Base-by-base conservation (phyloP, 257 asterid genomes). In the Solanum gandarillasii region DNA sequence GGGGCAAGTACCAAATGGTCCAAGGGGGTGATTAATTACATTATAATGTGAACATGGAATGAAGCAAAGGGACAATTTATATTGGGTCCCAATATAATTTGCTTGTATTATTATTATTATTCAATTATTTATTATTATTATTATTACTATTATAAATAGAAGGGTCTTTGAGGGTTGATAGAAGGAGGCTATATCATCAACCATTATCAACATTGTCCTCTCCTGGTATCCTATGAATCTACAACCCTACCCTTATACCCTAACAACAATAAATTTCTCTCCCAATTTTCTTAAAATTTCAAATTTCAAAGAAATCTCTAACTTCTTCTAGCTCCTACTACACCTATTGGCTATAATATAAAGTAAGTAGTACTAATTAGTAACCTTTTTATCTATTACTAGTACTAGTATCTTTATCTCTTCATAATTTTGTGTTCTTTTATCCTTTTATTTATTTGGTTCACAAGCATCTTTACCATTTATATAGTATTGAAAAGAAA, bases 131-230 rank as follows among this genome's bases (percentile, higher is more conserved):
- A 18, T 72, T 14, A 25, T 27, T 12, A 43, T 65, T 62, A 31
- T 65, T 62, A 31, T 18, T 73, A 16, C 5, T 23, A 76, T 38
- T 82, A 82, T 29, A 82, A 82, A 82, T 29, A 82, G 7, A 20
- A 48, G 70, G 70, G 85, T 46, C 68, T 27, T 14, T 4, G 10
- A 48, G 25, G 67, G 31, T 48, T 29, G 27, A 18, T 18, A 43
- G 85, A 35, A 79, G 25, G 67, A 79, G 39, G 85, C 86, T 34
- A 82, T 34, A 82, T 82, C 43, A 79, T 79, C 39, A 43, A 79
- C 85, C 85, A 81, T 81, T 81, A 81, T 81, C 86, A 82, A 82
- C 86, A 82, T 82, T 48, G 41, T 29, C 85, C 11, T 82, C 70
- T 82, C 85, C 41, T 25, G 65, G 2, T 7, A 41, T 78, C 67